phyloP scores from a whole-genome alignment of 371 early-diverging fungal genomes.

The Mortierella sp. region DNA sequence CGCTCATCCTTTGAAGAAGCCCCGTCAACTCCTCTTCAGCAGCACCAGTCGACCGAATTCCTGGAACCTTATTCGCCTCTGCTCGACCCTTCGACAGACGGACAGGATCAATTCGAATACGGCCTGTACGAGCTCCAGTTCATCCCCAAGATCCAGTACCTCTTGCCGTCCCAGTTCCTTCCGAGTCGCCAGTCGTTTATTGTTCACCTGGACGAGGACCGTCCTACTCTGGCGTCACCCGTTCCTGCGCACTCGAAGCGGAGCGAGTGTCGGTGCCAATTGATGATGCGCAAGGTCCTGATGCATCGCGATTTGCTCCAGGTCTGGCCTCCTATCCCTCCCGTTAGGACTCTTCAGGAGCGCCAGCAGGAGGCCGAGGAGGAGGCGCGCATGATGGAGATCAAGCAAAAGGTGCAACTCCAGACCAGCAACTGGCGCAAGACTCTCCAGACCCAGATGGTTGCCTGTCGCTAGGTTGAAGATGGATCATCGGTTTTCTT shows the following conservation, averaged over 20 bases:
- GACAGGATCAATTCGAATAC: constrained; percentile 49
- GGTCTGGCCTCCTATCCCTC: constrained; percentile 38
- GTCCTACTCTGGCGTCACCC: constrained; percentile 42
- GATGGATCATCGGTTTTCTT: background rate
- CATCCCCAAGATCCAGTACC: constrained; percentile 42
- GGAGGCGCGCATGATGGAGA: constrained; percentile 41
- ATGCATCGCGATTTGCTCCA: constrained; percentile 45
- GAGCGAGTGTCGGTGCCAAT: constrained; percentile 46
- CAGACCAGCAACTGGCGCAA: constrained; percentile 42
- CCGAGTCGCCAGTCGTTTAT: constrained; percentile 44
- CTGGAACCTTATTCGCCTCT: constrained; percentile 47
- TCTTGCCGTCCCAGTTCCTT: constrained; percentile 35
- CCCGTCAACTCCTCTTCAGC: background rate
- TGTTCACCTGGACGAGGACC: constrained; percentile 48
- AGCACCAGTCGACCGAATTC: background rate
- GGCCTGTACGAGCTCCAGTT: constrained; percentile 47
- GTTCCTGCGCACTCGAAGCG: constrained; percentile 32
- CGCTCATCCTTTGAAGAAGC: constrained; percentile 1
- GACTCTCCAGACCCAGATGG: constrained; percentile 29
- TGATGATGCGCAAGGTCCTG: constrained; percentile 49
- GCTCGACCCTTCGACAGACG: constrained; percentile 41
- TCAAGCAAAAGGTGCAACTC: constrained; percentile 45
- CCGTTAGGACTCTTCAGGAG: constrained; percentile 33
- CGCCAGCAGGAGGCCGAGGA: constrained; percentile 42
- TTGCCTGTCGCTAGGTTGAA: constrained; percentile 31